phyloP scores from a whole-genome alignment of 129 eudicot species.

The Glebionis coronaria region DNA sequence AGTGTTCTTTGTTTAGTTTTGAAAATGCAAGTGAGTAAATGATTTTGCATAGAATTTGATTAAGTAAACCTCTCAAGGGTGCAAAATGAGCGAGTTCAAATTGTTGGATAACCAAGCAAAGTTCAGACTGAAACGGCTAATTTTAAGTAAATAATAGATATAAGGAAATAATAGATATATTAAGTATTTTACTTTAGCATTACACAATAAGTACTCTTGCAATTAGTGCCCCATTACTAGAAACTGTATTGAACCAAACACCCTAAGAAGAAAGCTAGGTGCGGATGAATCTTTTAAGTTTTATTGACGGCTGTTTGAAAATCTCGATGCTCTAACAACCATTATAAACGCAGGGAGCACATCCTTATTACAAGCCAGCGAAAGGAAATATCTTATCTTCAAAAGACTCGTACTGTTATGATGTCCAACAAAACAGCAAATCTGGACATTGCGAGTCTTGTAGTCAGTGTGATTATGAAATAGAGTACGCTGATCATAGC shows the following conservation, averaged over 20 bases:
- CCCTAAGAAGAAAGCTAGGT: too few relatives aligned
- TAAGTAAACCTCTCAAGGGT: background rate
- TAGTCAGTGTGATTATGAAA: slow-evolving; percentile 76
- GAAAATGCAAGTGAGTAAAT: too few relatives aligned
- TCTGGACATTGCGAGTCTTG: slow-evolving; percentile 42
- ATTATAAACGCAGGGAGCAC: slow-evolving; percentile 64
- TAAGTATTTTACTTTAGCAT: too few relatives aligned
- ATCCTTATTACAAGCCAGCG: slow-evolving; percentile 67
- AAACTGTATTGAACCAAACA: too few relatives aligned
- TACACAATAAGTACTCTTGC: too few relatives aligned
- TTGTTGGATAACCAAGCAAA: background rate
- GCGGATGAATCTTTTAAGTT: background rate
- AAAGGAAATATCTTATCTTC: slow-evolving; percentile 44
- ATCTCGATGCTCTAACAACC: background rate
- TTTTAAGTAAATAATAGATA: too few relatives aligned
- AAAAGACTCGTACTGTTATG: slow-evolving; percentile 51
- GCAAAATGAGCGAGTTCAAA: background rate
- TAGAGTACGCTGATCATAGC: slow-evolving; percentile 80
- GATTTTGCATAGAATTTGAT: background rate
- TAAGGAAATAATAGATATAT: too few relatives aligned
- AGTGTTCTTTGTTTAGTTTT: background rate
- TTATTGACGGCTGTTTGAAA: background rate
- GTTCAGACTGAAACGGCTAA: too few relatives aligned
- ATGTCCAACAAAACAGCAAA: slow-evolving; percentile 41
- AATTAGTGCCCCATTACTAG: too few relatives aligned